Conservation (phyloP, 2,329 filamentous ascomycete genomes). For the Aspergillus sp. region DNA sequence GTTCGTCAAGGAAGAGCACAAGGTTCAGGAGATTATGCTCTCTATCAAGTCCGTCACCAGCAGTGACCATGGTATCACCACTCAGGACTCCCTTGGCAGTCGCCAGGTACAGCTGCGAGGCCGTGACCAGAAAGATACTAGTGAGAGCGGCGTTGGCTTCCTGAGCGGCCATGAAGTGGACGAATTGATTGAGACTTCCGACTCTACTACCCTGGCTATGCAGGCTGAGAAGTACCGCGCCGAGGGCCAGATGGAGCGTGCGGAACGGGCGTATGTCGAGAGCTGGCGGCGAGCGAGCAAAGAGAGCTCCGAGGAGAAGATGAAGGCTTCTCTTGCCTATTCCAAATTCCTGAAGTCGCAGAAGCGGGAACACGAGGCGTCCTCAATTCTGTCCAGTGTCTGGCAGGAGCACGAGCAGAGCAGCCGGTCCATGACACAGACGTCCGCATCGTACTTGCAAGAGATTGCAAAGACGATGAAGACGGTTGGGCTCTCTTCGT, state of each 20-base stretch:
- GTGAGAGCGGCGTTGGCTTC: slow-evolving; percentile 13
- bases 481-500: slow-evolving; percentile 34
- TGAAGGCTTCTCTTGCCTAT: slow-evolving; percentile 39
- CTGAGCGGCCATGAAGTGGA: slow-evolving; percentile 35
- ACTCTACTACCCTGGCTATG: slow-evolving; percentile 27
- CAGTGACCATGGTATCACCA: slow-evolving; percentile 9
- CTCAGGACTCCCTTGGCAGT: slow-evolving; percentile 16
- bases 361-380: slow-evolving; percentile 37
- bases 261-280: slow-evolving; percentile 41
- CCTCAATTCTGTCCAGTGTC: slow-evolving; percentile 37
- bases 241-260: slow-evolving; percentile 24
- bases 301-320: slow-evolving; percentile 41
- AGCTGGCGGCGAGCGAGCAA: slow-evolving; percentile 44
- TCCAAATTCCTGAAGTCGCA: slow-evolving; percentile 39
- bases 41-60: slow-evolving; percentile 15
- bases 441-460: slow-evolving; percentile 26
- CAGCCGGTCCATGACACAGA: slow-evolving; percentile 31
- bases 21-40: slow-evolving; percentile 30
- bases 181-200: slow-evolving; percentile 24
- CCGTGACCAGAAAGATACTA: slow-evolving; percentile 8
- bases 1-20: slow-evolving; percentile 40
- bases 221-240: slow-evolving; percentile 31
- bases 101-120: slow-evolving; percentile 24
- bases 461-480: slow-evolving; percentile 41
- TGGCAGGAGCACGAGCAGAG: slow-evolving; percentile 42